Conservation (phyloP, 2,329 filamentous ascomycete species). For the Nemania sp. region DNA sequence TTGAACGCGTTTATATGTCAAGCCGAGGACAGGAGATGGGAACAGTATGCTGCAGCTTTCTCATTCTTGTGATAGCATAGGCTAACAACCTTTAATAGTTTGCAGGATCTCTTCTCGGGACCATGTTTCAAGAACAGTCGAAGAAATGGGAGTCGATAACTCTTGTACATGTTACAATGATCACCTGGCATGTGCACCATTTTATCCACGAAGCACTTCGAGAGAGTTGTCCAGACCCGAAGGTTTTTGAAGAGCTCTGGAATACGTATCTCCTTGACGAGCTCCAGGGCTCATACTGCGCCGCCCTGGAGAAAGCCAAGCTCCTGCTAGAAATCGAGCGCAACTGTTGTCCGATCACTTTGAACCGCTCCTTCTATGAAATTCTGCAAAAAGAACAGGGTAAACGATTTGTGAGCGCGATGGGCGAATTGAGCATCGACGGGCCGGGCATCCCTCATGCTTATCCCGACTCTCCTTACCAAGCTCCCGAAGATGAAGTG, state of each 20-base stretch:
- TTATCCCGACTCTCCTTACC: too few relatives aligned
- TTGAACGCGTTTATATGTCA: constrained; percentile 46
- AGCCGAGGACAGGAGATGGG: constrained; percentile 51
- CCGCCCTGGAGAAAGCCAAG: constrained; percentile 49
- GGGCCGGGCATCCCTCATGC: constrained; percentile 21
- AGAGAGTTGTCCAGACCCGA: constrained; percentile 47
- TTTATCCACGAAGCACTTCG: constrained; percentile 50
- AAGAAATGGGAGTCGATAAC: constrained; percentile 52
- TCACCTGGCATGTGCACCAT: constrained; percentile 48
- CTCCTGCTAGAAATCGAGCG: constrained; percentile 57
- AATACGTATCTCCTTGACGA: constrained; percentile 47
- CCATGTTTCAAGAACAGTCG: constrained; percentile 54
- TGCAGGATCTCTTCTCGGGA: constrained; percentile 40
- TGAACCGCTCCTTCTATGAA: constrained; percentile 55
- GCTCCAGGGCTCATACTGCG: constrained; percentile 48
- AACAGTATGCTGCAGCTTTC: constrained; percentile 40
- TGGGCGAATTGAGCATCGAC: not conserved
- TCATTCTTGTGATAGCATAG: too few relatives aligned
- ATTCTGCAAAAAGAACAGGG: constrained; percentile 38
- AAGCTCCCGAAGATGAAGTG: too few relatives aligned
- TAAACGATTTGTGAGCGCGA: constrained; percentile 25
- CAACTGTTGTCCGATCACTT: constrained; percentile 48
- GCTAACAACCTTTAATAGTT: constrained; percentile 25
- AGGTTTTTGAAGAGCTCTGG: constrained; percentile 47
- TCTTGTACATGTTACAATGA: constrained; percentile 50